Evolutionary conservation across 2,329 filamentous ascomycete species (phyloP).

Genomic region (Clonostachys solani): DNA sequence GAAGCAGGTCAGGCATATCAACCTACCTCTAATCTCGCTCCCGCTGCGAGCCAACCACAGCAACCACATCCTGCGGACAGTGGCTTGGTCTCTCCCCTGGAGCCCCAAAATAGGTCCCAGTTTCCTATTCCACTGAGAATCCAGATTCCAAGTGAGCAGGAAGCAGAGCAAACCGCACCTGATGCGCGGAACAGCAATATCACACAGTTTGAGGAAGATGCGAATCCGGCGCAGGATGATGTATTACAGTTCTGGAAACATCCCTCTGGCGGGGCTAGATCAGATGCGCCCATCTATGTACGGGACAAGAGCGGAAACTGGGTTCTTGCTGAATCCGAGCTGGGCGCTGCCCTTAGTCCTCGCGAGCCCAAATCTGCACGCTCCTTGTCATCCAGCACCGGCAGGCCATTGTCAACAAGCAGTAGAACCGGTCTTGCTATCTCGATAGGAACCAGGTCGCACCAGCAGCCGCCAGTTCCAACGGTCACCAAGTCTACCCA

Average conservation of each 20-base stretch:
- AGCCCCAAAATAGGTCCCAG: constrained; percentile 1
- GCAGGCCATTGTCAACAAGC: too few species aligned
- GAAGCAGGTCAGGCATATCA: background rate
- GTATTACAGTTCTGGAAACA: constrained; percentile 41
- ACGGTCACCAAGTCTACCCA: too few species aligned
- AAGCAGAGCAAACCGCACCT: constrained; percentile 2
- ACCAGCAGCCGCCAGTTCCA: too few species aligned
- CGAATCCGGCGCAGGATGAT: constrained; percentile 22
- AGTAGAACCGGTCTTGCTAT: too few species aligned
- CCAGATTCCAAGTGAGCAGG: constrained; percentile 14
- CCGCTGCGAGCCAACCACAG: background rate
- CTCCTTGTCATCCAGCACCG: too few species aligned
- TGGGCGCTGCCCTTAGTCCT: background rate
- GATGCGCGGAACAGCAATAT: constrained; percentile 36
- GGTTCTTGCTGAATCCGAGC: constrained; percentile 36
- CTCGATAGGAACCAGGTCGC: too few species aligned
- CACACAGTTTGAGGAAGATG: constrained; percentile 49
- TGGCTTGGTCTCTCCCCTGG: too few species aligned
- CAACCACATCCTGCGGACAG: too few species aligned
- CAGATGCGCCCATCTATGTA: constrained; percentile 42
- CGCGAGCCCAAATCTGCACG: too few species aligned
- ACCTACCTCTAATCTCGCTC: too few species aligned
- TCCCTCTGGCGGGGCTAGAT: constrained; percentile 37
- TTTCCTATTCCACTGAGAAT: constrained; percentile 15
- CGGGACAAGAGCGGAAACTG: constrained; percentile 50